phyloP scores from a whole-genome alignment of 2,329 filamentous ascomycete genomes.

The Aspergillus quadrilineatus region DNA sequence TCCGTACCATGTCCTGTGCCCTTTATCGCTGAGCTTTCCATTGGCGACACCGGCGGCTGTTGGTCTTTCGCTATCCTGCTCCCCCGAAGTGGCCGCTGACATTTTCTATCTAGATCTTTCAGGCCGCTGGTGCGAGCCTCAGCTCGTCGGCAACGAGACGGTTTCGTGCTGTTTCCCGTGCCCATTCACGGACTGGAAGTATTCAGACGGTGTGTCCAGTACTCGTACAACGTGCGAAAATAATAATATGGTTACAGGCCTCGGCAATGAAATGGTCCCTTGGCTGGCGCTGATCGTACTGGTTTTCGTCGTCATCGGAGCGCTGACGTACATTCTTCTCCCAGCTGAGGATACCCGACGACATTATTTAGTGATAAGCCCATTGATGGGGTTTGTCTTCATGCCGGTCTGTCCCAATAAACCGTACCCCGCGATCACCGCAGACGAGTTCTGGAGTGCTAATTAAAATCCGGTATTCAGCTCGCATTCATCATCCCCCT shows the following conservation, averaged over 20 bases:
- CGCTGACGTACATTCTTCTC: conserved; percentile 4
- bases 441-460: no score
- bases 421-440: no score
- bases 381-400: conserved; percentile 11
- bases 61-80: neutral
- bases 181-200: conserved; percentile 9
- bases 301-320: conserved; percentile 5
- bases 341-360: conserved; percentile 6
- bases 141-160: neutral
- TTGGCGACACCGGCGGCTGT: conserved; percentile 8
- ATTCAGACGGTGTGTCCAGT: conserved; percentile 1
- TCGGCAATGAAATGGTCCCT: conserved; percentile 3
- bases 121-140: conserved; percentile 8
- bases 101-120: neutral
- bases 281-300: conserved; percentile 10
- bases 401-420: neutral
- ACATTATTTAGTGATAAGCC: conserved; percentile 4
- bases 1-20: conserved; percentile 6
- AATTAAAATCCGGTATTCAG: neutral
- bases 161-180: conserved; percentile 13
- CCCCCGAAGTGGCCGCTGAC: neutral
- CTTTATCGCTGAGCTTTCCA: conserved; percentile 4
- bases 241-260: neutral
- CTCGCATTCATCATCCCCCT: conserved; percentile 11
- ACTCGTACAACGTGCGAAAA: neutral